phyloP scores from a whole-genome alignment of 225 moss, liverwort and hornwort genomes.

The Pseudisothecium myosuroides region DNA sequence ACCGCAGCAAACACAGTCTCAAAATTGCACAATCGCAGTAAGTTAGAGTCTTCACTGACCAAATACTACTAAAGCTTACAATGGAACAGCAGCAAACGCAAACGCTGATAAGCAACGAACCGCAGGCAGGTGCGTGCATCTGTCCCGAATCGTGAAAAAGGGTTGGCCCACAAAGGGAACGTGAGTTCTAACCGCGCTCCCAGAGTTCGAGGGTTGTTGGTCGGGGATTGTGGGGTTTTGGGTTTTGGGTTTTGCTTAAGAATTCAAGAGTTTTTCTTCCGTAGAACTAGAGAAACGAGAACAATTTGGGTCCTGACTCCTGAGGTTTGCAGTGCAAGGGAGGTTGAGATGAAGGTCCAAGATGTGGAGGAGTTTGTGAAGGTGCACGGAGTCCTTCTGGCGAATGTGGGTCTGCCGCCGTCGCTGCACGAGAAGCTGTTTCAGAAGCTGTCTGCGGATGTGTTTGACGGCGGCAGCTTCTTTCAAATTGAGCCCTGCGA shows the following conservation, averaged over 20 bases:
- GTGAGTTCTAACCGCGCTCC: not conserved
- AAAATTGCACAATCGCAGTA: not conserved
- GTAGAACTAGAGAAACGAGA: too few species aligned
- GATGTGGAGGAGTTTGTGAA: slow-evolving; percentile 58
- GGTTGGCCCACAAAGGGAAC: not conserved
- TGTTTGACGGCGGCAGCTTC: slow-evolving; percentile 72
- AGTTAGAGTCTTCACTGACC: not conserved
- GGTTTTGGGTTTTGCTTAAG: not conserved
- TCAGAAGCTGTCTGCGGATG: slow-evolving; percentile 50
- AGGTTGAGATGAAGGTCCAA: slow-evolving; percentile 15
- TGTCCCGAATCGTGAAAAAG: not conserved
- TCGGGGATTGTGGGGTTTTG: not conserved
- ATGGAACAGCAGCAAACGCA: not conserved
- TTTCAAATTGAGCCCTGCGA: slow-evolving; percentile 58
- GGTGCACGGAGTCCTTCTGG: slow-evolving; percentile 65
- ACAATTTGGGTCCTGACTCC: not conserved
- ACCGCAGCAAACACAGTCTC: not conserved
- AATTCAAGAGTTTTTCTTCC: not conserved
- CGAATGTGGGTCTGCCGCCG: slow-evolving; percentile 62
- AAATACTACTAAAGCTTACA: not conserved
- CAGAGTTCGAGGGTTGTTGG: not conserved
- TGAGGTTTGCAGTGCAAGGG: not conserved
- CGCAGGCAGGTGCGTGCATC: slow-evolving; percentile 6
- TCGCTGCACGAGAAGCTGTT: slow-evolving; percentile 48
- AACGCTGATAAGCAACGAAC: not conserved